These are phyloP conservation scores for Biscogniauxia marginata DNA, from an alignment of 2,329 filamentous ascomycete species.

Conservation along the genomic window DNA sequence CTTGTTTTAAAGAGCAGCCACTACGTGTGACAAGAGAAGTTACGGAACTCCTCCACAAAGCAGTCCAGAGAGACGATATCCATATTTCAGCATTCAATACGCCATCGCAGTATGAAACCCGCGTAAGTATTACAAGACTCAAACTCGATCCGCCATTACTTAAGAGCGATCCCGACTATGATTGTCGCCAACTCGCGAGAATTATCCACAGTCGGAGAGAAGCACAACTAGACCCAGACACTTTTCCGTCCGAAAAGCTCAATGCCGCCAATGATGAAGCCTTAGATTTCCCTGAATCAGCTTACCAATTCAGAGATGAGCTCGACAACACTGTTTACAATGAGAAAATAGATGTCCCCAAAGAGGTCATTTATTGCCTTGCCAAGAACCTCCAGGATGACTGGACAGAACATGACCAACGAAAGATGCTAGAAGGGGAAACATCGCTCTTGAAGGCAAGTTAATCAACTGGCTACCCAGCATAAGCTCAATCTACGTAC, in stretches of 20 bases:
- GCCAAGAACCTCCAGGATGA: constrained; percentile 14
- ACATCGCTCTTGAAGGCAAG: constrained; percentile 12
- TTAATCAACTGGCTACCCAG: background rate
- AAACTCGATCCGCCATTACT: constrained; percentile 30
- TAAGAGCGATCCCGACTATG: constrained; percentile 27
- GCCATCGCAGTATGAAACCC: constrained; percentile 2
- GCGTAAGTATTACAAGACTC: constrained; percentile 7
- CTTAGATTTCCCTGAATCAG: constrained; percentile 22
- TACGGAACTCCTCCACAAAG: constrained; percentile 12
- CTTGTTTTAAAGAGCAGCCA: constrained; percentile 19
- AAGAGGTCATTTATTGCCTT: constrained; percentile 20
- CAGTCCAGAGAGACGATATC: constrained; percentile 9
- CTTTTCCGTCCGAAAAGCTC: constrained; percentile 28
- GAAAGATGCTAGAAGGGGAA: constrained; percentile 7
- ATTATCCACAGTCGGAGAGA: constrained; percentile 14
- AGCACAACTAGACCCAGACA: constrained; percentile 12
- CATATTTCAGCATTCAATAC: background rate
- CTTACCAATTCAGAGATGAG: constrained; percentile 11
- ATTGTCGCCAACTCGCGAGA: constrained; percentile 21
- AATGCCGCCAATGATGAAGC: constrained; percentile 23
- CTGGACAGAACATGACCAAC: constrained; percentile 14
- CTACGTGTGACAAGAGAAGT: constrained; percentile 17
- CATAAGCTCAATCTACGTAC: background rate
- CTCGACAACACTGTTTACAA: constrained; percentile 5
- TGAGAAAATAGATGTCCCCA: constrained; percentile 26